phyloP scores from a whole-genome alignment of 1,284 basidiomycete genomes.

The Naganishia albida region DNA sequence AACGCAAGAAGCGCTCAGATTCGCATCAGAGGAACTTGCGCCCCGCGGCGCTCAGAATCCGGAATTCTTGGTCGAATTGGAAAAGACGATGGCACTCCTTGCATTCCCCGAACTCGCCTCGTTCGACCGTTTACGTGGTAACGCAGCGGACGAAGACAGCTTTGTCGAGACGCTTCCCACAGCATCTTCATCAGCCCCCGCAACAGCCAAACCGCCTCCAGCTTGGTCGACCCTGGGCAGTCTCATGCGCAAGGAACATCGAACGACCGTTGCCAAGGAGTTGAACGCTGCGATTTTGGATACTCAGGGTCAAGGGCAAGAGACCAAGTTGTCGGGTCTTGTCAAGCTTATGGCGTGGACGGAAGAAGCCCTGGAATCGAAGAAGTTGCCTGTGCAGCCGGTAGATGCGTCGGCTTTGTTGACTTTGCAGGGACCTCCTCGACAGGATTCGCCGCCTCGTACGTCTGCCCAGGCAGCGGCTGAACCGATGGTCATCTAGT shows the following conservation, averaged over 20 bases:
- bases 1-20: slow-evolving; percentile 76
- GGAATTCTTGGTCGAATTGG: slow-evolving; percentile 86
- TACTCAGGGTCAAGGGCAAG: slow-evolving; percentile 84
- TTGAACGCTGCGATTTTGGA: slow-evolving; percentile 94
- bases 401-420: slow-evolving; percentile 24
- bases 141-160: neutral
- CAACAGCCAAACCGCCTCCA: slow-evolving; percentile 38
- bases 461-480: neutral
- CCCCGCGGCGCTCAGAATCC: slow-evolving; percentile 93
- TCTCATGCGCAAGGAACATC: slow-evolving; percentile 78
- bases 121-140: slow-evolving; percentile 38
- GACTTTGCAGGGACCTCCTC: slow-evolving; percentile 16
- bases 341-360: slow-evolving; percentile 86
- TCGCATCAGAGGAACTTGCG: slow-evolving; percentile 90
- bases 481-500: slow-evolving; percentile 17
- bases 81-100: slow-evolving; percentile 91
- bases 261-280: slow-evolving; percentile 84
- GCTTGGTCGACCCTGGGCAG: slow-evolving; percentile 48
- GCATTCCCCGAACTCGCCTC: slow-evolving; percentile 71
- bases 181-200: neutral
- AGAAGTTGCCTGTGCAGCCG: slow-evolving; percentile 39
- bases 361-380: slow-evolving; percentile 72
- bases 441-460: neutral
- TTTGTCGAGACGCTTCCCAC: neutral
- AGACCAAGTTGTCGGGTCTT: slow-evolving; percentile 85